Conservation (phyloP, 345 rosid species). For the Isatis tinctoria region DNA sequence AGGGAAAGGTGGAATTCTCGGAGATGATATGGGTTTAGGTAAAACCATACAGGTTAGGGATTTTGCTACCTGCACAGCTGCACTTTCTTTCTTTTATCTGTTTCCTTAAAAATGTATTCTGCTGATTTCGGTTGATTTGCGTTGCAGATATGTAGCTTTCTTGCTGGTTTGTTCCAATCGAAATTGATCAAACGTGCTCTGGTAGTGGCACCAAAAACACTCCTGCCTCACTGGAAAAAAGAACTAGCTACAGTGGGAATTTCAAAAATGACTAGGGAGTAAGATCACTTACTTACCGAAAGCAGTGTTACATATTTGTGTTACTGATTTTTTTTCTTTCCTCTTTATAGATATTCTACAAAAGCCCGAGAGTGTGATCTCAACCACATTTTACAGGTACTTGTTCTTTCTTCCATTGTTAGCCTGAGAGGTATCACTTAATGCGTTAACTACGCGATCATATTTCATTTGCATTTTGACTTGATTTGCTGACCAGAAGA, state of each 20-base stretch:
- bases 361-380: conserved; percentile 89
- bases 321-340: neutral
- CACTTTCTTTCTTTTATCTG: neutral
- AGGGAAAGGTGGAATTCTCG: conserved; percentile 94
- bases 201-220: conserved; percentile 90
- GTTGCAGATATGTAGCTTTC: conserved; percentile 82
- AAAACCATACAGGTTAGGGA: conserved; percentile 93
- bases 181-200: conserved; percentile 72
- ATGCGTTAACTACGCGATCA: neutral
- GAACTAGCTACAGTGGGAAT: conserved; percentile 86
- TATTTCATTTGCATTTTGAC: conserved; percentile 2
- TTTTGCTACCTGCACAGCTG: neutral
- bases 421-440: neutral
- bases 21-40: conserved; percentile 99
- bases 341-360: conserved; percentile 51
- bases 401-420: conserved; percentile 9
- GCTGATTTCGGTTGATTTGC: conserved; percentile 9
- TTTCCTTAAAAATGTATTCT: neutral
- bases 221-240: conserved; percentile 95
- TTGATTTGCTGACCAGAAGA: conserved; percentile 8
- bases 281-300: conserved; percentile 23
- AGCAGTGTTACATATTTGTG: neutral
- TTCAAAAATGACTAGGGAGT: conserved; percentile 83
- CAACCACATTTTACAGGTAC: conserved; percentile 79
- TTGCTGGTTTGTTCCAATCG: conserved; percentile 86